A percentile compares a stretch with the other conserved stretches of the same genome.
These are phyloP conservation scores for Glomus cerebriforme DNA, from an alignment of 192 early-diverging fungal genomes.

Conservation along the genomic window DNA sequence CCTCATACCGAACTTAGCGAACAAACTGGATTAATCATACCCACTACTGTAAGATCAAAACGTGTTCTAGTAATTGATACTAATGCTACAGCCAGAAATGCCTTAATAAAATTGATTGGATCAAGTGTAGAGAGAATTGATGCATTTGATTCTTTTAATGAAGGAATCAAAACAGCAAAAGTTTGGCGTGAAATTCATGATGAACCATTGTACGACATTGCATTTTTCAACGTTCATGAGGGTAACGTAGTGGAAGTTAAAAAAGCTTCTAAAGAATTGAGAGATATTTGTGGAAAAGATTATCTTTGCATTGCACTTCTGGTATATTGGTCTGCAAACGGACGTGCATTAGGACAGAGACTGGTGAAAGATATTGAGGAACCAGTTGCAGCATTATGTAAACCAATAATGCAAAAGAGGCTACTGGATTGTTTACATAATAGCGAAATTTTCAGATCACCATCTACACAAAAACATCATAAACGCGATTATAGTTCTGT, in stretches of 20 bases:
- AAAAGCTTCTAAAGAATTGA: slow-evolving; percentile 35
- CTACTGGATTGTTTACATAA: slow-evolving; percentile 40
- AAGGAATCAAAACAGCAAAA: slow-evolving; percentile 31
- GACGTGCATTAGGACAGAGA: slow-evolving; percentile 41
- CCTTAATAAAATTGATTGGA: slow-evolving; percentile 10
- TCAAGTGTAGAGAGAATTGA: slow-evolving; percentile 30
- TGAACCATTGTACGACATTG: slow-evolving; percentile 37
- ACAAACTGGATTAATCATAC: slow-evolving; percentile 15
- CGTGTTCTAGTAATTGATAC: slow-evolving; percentile 31
- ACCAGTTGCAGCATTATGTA: slow-evolving; percentile 33
- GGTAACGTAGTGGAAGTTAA: slow-evolving; percentile 27
- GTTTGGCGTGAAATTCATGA: slow-evolving; percentile 24
- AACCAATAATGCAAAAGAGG: slow-evolving; percentile 42
- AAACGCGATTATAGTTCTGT: not conserved
- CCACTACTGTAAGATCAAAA: slow-evolving; percentile 27
- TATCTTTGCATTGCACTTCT: slow-evolving; percentile 39
- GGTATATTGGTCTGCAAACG: slow-evolving; percentile 39
- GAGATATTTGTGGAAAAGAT: slow-evolving; percentile 29
- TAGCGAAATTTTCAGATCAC: slow-evolving; percentile 9
- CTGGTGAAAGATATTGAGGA: slow-evolving; percentile 35
- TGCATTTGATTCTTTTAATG: slow-evolving; percentile 32
- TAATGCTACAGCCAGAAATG: not conserved
- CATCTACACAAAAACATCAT: not conserved
- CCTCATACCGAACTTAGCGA: slow-evolving; percentile 31
- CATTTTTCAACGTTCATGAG: slow-evolving; percentile 37